These are phyloP conservation scores for Trametes punicea DNA, from an alignment of 768 basidiomycete genomes.

Conservation along the genomic window DNA sequence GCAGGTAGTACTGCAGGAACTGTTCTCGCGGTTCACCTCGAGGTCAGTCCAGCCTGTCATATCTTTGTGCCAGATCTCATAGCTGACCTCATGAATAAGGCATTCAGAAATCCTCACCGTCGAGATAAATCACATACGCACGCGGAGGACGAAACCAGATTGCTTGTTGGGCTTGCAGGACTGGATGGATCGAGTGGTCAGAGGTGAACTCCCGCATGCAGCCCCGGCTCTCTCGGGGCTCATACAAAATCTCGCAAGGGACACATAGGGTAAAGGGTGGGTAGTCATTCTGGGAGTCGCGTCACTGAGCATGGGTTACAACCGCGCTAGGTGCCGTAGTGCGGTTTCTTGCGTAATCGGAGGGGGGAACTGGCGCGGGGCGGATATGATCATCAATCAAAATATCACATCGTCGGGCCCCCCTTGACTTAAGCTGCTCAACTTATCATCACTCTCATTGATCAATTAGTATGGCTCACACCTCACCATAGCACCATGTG, in stretches of 20 bases:
- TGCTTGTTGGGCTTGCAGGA: not conserved
- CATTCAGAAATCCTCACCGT: not conserved
- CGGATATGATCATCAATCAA: too few relatives aligned
- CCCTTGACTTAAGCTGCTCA: too few relatives aligned
- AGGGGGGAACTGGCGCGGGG: too few relatives aligned
- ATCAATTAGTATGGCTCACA: too few relatives aligned
- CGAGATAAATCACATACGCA: not conserved
- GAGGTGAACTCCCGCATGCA: constrained; percentile 3
- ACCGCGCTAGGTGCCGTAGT: not conserved
- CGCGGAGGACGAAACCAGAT: not conserved
- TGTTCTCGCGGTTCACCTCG: not conserved
- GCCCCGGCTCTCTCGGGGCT: not conserved
- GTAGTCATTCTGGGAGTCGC: too few relatives aligned
- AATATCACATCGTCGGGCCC: too few relatives aligned
- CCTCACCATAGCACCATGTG: too few relatives aligned
- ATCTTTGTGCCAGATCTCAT: not conserved
- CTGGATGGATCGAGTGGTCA: not conserved
- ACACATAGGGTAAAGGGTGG: too few relatives aligned
- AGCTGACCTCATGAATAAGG: not conserved
- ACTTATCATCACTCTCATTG: too few relatives aligned
- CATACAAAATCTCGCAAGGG: not conserved
- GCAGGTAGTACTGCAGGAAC: not conserved
- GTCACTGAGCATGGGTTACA: not conserved
- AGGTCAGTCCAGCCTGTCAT: not conserved
- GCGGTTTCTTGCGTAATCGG: too few relatives aligned